Evolutionary conservation across 1,139 yeast genomes (phyloP).

Genomic region (Groenewaldozyma sp.): DNA sequence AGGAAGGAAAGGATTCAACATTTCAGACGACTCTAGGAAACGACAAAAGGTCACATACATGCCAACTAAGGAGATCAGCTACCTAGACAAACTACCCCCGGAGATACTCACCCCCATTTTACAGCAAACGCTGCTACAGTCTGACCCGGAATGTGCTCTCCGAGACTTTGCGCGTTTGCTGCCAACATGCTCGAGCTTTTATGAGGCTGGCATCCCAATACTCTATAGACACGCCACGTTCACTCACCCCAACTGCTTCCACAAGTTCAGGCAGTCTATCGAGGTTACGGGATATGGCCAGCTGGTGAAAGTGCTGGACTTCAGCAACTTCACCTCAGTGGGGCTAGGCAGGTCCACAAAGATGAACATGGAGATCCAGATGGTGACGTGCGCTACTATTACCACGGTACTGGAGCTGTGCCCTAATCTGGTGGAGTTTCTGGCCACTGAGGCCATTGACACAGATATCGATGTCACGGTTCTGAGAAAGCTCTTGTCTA

Average conservation of each 20-base stretch:
- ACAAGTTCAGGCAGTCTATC: slow-evolving; percentile 55
- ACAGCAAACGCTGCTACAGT: slow-evolving; percentile 21
- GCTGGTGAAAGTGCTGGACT: slow-evolving; percentile 70
- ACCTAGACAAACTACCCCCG: slow-evolving; percentile 23
- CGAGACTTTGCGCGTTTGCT: slow-evolving; percentile 20
- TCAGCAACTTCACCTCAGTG: slow-evolving; percentile 80
- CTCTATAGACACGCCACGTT: slow-evolving; percentile 62
- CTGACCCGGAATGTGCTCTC: slow-evolving; percentile 11
- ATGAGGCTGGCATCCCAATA: slow-evolving; percentile 32
- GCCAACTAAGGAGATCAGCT: slow-evolving; percentile 3
- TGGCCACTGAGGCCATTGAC: slow-evolving; percentile 80
- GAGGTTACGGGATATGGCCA: slow-evolving; percentile 47
- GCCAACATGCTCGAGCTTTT: slow-evolving; percentile 27
- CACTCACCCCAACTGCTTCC: slow-evolving; percentile 76
- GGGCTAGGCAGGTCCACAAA: slow-evolving; percentile 84
- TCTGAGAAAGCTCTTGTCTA: slow-evolving; percentile 48
- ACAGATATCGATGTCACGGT: slow-evolving; percentile 64
- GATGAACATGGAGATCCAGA: slow-evolving; percentile 86
- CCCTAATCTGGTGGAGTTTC: slow-evolving; percentile 65
- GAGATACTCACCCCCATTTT: slow-evolving; percentile 27
- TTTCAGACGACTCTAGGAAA: no score
- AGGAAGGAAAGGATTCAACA: no score
- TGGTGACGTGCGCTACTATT: slow-evolving; percentile 73
- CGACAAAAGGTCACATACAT: no score
- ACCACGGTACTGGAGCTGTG: slow-evolving; percentile 47